Evolutionary conservation across 2,329 filamentous ascomycete genomes (phyloP).

Genomic region (Dactylellina drechsleri): DNA sequence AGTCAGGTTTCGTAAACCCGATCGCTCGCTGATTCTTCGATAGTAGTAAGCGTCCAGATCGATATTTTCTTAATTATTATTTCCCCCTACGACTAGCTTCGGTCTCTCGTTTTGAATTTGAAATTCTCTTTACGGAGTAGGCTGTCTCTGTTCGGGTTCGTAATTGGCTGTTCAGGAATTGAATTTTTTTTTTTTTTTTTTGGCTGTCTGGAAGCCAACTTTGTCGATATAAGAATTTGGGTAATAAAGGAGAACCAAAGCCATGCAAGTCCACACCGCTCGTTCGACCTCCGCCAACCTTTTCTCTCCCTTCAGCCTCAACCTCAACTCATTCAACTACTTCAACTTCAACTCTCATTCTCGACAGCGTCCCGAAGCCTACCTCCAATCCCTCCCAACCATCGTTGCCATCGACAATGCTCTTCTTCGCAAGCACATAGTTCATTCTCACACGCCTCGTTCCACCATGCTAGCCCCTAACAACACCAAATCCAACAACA

Average conservation of each 20-base stretch:
- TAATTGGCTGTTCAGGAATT: conserved; percentile 8
- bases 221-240: no score
- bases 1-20: not conserved
- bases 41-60: not conserved
- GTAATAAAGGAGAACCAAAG: conserved; percentile 28
- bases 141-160: conserved; percentile 10
- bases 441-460: conserved; percentile 26
- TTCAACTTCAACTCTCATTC: conserved; percentile 39
- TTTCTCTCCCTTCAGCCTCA: conserved; percentile 30
- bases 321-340: conserved; percentile 8
- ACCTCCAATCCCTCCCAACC: conserved; percentile 30
- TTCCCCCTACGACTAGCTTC: not conserved
- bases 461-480: conserved; percentile 42
- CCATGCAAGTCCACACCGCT: conserved; percentile 53
- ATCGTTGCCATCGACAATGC: conserved; percentile 35
- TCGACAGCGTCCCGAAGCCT: conserved; percentile 30
- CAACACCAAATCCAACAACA: conserved; percentile 36
- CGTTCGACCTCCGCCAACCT: conserved; percentile 46
- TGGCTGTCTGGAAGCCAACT: not conserved
- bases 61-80: conserved; percentile 6
- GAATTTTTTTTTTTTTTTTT: conserved; percentile 2
- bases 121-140: no score
- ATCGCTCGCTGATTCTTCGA: conserved; percentile 17
- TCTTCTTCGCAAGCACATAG: conserved; percentile 49
- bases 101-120: not conserved